Evolutionary conservation across 257 asterid genomes (phyloP).

Genomic region (Nyctanthes arbortristis): DNA sequence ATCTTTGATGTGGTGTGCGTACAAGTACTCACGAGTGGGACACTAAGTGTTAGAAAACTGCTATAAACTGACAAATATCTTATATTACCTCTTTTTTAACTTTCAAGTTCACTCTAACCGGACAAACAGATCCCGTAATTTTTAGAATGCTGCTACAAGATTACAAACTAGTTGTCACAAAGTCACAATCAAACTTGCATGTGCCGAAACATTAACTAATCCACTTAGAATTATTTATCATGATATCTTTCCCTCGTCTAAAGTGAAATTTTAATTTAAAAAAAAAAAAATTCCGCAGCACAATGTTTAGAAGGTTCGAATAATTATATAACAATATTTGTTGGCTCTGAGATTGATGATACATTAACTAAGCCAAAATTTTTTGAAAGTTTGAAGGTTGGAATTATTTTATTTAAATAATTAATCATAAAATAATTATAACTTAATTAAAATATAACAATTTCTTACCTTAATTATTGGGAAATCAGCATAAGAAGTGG

Average conservation of each 20-base stretch:
- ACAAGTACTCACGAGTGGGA: no score
- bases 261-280: background rate
- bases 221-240: background rate
- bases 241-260: background rate
- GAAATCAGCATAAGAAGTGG: slow-evolving; percentile 52
- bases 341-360: slow-evolving; percentile 52
- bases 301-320: slow-evolving; percentile 77
- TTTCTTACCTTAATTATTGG: slow-evolving; percentile 28
- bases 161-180: no score
- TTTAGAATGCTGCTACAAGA: no score
- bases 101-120: no score
- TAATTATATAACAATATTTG: slow-evolving; percentile 56
- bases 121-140: no score
- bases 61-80: no score
- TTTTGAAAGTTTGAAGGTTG: slow-evolving; percentile 22
- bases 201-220: no score
- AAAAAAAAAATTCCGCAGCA: slow-evolving; percentile 17
- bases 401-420: background rate
- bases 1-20: no score
- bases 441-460: background rate
- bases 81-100: no score
- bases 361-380: slow-evolving; percentile 1
- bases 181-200: no score
- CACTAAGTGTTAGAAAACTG: no score
- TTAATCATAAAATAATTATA: slow-evolving; percentile 10